These are phyloP conservation scores for Thermomucor indicae-seudaticae DNA, from an alignment of 371 early-diverging fungal species.

Conservation along the genomic window DNA sequence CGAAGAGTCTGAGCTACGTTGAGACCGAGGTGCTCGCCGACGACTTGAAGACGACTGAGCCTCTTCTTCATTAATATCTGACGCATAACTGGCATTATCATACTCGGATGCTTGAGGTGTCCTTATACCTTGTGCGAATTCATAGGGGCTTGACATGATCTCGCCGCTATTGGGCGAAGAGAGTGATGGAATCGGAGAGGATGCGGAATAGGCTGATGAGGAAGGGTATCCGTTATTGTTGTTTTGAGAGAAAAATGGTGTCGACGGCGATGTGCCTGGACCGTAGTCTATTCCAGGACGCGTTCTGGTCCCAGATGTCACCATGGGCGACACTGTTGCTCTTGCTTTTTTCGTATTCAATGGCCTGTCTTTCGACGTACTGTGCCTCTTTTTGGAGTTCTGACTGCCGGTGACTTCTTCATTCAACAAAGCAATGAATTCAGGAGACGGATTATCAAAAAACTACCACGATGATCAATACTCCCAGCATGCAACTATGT, in stretches of 20 bases:
- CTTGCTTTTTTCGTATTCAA: slow-evolving; percentile 1
- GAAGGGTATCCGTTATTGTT: slow-evolving; percentile 1
- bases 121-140: slow-evolving; percentile 7
- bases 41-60: too few relatives aligned
- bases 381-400: not conserved
- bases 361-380: slow-evolving; percentile 2
- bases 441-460: slow-evolving; percentile 23
- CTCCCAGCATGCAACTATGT: not conserved
- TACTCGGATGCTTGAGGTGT: slow-evolving; percentile 10
- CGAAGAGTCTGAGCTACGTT: not conserved
- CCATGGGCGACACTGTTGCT: not conserved
- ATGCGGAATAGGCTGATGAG: slow-evolving; percentile 10
- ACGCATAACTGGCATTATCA: too few relatives aligned
- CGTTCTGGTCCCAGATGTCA: not conserved
- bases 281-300: not conserved
- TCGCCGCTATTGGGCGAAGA: slow-evolving; percentile 5
- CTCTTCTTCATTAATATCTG: too few relatives aligned
- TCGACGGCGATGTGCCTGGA: slow-evolving; percentile 8
- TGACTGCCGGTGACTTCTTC: not conserved
- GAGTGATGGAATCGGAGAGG: slow-evolving; percentile 7
- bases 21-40: too few relatives aligned
- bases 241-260: slow-evolving; percentile 13
- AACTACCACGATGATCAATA: not conserved
- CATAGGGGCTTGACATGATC: slow-evolving; percentile 5
- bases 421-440: slow-evolving; percentile 13